These are phyloP conservation scores for Mortierella hygrophila DNA, from an alignment of 192 early-diverging fungal genomes.

Conservation along the genomic window DNA sequence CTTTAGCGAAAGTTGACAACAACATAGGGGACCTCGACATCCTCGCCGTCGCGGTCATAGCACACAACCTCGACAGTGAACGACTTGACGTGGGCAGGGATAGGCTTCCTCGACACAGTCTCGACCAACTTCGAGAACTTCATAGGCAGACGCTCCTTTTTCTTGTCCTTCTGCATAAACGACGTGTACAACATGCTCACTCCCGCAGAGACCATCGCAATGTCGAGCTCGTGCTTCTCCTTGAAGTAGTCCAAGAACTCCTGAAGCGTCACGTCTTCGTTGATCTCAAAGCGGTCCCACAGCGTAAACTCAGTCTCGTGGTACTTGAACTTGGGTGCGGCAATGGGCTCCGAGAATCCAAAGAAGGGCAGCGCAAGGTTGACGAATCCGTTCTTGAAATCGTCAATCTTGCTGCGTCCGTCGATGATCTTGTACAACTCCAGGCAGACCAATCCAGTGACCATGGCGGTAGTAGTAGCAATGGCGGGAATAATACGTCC, in stretches of 20 bases:
- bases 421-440: constrained; percentile 97
- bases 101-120: constrained; percentile 88
- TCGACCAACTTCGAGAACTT: constrained; percentile 88
- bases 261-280: constrained; percentile 87
- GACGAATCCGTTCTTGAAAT: constrained; percentile 99
- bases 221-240: constrained; percentile 84
- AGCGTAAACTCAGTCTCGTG: constrained; percentile 88
- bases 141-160: constrained; percentile 83
- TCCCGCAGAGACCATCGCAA: constrained; percentile 93
- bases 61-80: constrained; percentile 90
- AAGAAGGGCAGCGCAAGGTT: constrained; percentile 99
- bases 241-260: constrained; percentile 91
- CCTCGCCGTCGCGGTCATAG: constrained; percentile 90
- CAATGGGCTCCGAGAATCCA: constrained; percentile 99
- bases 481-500: constrained; percentile 94
- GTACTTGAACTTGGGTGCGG: constrained; percentile 89
- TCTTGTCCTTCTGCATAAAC: constrained; percentile 91
- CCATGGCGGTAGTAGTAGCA: constrained; percentile 95
- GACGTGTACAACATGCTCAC: constrained; percentile 94
- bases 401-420: constrained; percentile 84
- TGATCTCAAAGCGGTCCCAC: constrained; percentile 96
- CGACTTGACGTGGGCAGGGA: constrained; percentile 87
- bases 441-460: constrained; percentile 96
- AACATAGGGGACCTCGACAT: constrained; percentile 79
- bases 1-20: constrained; percentile 43